Evolutionary conservation across 768 basidiomycete species (phyloP).

Genomic region (Phylloporus sp.): DNA sequence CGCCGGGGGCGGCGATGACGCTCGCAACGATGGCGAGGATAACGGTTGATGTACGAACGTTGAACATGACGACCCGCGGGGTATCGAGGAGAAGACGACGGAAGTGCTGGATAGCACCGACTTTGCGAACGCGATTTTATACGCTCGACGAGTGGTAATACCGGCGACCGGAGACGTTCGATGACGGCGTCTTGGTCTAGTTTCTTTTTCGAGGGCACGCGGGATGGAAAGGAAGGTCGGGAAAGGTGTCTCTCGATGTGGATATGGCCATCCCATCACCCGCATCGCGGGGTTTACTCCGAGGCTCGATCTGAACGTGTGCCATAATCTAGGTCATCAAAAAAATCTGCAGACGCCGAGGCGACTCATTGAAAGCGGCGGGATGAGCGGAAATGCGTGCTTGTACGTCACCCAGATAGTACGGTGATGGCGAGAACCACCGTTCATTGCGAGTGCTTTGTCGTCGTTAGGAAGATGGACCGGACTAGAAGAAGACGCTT

Average conservation of each 20-base stretch:
- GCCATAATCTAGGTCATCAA: constrained; percentile 2
- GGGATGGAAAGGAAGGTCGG: constrained; percentile 1
- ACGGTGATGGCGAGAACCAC: constrained; percentile 16
- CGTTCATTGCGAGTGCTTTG: background rate
- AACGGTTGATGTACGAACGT: constrained; percentile 4
- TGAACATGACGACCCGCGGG: constrained; percentile 14
- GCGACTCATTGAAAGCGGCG: constrained; percentile 2
- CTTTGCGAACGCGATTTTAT: constrained; percentile 8
- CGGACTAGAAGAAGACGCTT: constrained; percentile 9
- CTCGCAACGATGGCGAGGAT: constrained; percentile 11
- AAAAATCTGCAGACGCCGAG: constrained; percentile 1
- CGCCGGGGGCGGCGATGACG: constrained; percentile 1
- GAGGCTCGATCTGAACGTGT: background rate
- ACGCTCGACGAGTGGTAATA: constrained; percentile 5
- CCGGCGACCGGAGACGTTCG: background rate
- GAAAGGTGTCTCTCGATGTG: background rate
- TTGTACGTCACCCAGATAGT: constrained; percentile 16
- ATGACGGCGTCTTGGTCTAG: constrained; percentile 15
- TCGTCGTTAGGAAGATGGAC: constrained; percentile 4
- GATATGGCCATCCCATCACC: constrained; percentile 15
- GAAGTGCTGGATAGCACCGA: background rate
- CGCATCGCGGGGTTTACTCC: background rate
- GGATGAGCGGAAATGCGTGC: constrained; percentile 4
- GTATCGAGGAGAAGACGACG: background rate
- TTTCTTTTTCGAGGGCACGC: constrained; percentile 8